Base-by-base conservation (phyloP, 192 early-diverging fungal species). In the Gorgonomyces haynaldii region DNA sequence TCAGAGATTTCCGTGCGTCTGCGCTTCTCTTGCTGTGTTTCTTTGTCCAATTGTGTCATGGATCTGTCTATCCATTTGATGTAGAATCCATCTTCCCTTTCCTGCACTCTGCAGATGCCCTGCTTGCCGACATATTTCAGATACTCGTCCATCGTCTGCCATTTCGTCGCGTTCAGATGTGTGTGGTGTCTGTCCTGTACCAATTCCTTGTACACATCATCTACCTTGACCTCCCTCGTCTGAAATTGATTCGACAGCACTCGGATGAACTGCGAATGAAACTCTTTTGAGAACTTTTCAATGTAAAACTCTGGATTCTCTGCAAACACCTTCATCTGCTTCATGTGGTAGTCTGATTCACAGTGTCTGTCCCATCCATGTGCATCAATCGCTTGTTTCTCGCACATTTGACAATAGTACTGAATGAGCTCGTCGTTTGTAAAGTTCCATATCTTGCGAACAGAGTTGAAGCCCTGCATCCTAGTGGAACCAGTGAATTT, bases 181-280 rank as follows among this genome's bases (percentile, higher is more conserved):
- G 91, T 50, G 64, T 98, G 95, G 40, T 86, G 69, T 23, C 83
- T 65, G 60, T 98, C 88, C 3, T 81, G 64, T 50, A 98, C 88
- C 26, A 91, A 89, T 61, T 98, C 95, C 59, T 98, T 88, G 68
- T 98, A 98, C 1, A 96, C 89, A 15, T 83, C 77, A 57, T 98
- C 96, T n/a, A 90, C 90, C 22, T 80, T 60, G 7, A 92, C 85
- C 40, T 84, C 72, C 43, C 85, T 76, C 0, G 86, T 89, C 3
- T 81, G 82, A 53, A 57, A 81, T 70, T 76, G 67, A 23, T 80
- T 65, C 0, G 88, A 89, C 1, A 96, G 71, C 5, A 92, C 55
- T 34, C 86, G 81, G 31, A 95, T 45, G 50, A 94, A 98, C 15
- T 83, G 85, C 12, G 67, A 45, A 53, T 84, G 72, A 59, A 98